Evolutionary conservation across 2,329 filamentous ascomycete species (phyloP).

Genomic region (Trichoderma aggressivum): DNA sequence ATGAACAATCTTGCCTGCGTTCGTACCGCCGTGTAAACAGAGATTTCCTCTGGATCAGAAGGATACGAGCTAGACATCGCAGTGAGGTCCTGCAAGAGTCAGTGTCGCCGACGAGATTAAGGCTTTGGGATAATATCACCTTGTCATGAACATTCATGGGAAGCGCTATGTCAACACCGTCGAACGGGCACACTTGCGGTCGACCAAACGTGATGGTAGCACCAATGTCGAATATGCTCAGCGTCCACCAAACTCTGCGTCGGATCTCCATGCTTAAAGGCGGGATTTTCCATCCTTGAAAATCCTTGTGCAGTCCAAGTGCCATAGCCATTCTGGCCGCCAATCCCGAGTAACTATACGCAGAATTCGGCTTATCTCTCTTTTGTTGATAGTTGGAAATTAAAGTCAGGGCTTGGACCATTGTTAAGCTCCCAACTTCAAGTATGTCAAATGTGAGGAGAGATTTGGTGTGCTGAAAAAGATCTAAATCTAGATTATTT

Average conservation of each 20-base stretch:
- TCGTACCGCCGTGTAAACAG: slow-evolving; percentile 42
- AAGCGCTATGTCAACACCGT: slow-evolving; percentile 41
- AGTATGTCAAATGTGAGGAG: slow-evolving; percentile 42
- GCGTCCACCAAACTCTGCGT: slow-evolving; percentile 37
- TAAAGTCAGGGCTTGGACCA: slow-evolving; percentile 45
- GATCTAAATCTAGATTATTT: slow-evolving; percentile 27
- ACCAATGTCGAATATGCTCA: slow-evolving; percentile 46
- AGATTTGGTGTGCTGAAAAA: slow-evolving; percentile 31
- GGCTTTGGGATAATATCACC: slow-evolving; percentile 23
- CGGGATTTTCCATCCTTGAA: slow-evolving; percentile 32
- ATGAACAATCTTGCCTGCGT: slow-evolving; percentile 45
- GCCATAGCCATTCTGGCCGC: slow-evolving; percentile 49
- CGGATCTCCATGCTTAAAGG: slow-evolving; percentile 36
- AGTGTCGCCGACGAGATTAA: not conserved
- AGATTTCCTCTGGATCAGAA: slow-evolving; percentile 36
- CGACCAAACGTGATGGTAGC: slow-evolving; percentile 47
- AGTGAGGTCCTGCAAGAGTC: slow-evolving; percentile 28
- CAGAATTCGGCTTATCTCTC: slow-evolving; percentile 48
- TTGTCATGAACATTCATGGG: slow-evolving; percentile 45
- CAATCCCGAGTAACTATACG: slow-evolving; percentile 51
- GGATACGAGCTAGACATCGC: slow-evolving; percentile 35
- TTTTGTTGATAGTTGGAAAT: slow-evolving; percentile 50
- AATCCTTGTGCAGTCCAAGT: slow-evolving; percentile 48
- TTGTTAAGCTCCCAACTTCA: slow-evolving; percentile 43
- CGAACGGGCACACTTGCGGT: slow-evolving; percentile 40